Evolutionary conservation across 1,284 basidiomycete genomes (phyloP), one percentile per base, ranked within the genome.

Genomic region (Cutaneotrichosporon sp.): DNA sequence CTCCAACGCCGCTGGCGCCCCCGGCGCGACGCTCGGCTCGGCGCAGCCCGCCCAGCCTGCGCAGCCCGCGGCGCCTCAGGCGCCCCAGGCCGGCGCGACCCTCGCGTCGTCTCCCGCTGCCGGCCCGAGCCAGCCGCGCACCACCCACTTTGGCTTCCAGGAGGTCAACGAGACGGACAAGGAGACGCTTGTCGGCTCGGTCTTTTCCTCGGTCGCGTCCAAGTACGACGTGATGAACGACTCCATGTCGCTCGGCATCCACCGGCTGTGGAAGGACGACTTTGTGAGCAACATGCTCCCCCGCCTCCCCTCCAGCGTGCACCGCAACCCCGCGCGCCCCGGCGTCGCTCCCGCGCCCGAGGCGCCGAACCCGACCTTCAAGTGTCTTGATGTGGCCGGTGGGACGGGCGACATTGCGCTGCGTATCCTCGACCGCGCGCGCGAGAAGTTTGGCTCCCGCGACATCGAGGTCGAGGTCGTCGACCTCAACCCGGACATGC

Each of bases 141-240:
- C 87, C 3, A 85, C 92, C 1, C 95, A 95, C 56, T 97, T 97
- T 75, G 94, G 94, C n/a, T 97, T 92, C 84, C 86, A 84, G 80
- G 89, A 87, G 6, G 87, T 97, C 13, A 87, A 88, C 27, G 88
- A 91, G 77, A 87, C 89, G 52, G 79, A 84, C 50, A 97, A 86
- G 72, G 84, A 85, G 73, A 77, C 77, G 1, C 74, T 86, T 38
- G 95, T 99, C 61, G 92, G 91, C 69, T 85, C 85, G 65, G 95
- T 99, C 58, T 99, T 99, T 81, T 89, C 92, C 70, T 95, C 92
- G 5, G 95, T 99, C 58, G 94, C 97, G 46, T 91, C 91, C 45
- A 92, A 87, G 58, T 99, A 99, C 80, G 95, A 99, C 80, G 79
- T 98, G 46, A 97, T 99, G 95, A 99, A 99, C 83, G 97, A 99